A percentile compares a stretch with the other conserved stretches of the same genome.
Evolutionary conservation across 345 rosid genomes (phyloP).

Genomic region (Camelina sativa): DNA sequence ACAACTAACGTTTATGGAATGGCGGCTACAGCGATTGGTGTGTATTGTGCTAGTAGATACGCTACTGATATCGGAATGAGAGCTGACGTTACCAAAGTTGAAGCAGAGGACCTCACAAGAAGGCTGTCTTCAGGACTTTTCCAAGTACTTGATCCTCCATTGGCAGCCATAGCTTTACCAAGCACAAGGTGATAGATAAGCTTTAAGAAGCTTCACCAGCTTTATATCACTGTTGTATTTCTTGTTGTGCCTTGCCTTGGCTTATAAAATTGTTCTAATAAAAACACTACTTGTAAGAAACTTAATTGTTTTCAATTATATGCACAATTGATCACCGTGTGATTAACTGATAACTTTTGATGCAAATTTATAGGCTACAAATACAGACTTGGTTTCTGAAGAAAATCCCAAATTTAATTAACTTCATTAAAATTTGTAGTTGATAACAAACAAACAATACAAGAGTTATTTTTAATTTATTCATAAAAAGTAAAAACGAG

Average conservation of each 20-base stretch:
- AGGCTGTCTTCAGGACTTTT: slow-evolving; percentile 66
- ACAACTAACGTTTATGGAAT: slow-evolving; percentile 83
- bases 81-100: slow-evolving; percentile 71
- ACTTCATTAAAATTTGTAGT: no score
- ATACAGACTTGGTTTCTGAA: no score
- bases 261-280: background rate
- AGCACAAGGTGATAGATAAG: slow-evolving; percentile 10
- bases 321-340: background rate
- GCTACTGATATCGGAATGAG: slow-evolving; percentile 91
- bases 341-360: no score
- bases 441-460: no score
- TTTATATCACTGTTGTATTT: slow-evolving; percentile 14
- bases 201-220: background rate
- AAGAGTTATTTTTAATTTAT: no score
- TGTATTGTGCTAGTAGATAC: slow-evolving; percentile 78
- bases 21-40: slow-evolving; percentile 80
- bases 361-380: no score
- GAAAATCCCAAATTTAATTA: no score
- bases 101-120: slow-evolving; percentile 74
- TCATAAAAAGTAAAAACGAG: no score
- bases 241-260: background rate
- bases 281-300: background rate
- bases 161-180: slow-evolving; percentile 39
- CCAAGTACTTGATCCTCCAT: slow-evolving; percentile 58
- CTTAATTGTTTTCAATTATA: background rate